Conservation (phyloP, 2,329 filamentous ascomycete species). For the Westerdykella aurantiaca region DNA sequence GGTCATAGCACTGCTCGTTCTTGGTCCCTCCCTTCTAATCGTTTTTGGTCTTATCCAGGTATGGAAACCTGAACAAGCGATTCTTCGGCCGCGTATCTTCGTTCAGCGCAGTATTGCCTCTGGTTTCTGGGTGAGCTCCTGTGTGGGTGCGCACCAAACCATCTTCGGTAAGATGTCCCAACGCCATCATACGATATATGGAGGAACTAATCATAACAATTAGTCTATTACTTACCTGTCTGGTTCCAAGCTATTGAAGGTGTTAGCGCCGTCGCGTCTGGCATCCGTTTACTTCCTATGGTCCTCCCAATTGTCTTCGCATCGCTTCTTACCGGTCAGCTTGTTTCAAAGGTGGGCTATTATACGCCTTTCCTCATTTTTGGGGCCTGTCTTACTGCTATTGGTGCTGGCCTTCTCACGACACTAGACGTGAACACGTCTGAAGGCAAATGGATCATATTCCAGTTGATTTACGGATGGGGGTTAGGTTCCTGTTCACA, state of each 20-base stretch:
- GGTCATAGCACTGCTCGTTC: conserved; percentile 43
- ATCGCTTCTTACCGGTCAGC: conserved; percentile 37
- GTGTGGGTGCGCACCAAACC: conserved; percentile 20
- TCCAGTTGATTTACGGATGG: conserved; percentile 26
- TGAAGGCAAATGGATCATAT: conserved; percentile 22
- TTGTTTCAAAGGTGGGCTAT: conserved; percentile 42
- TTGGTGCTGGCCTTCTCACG: conserved; percentile 29
- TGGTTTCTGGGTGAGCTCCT: conserved; percentile 22
- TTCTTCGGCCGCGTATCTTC: conserved; percentile 13
- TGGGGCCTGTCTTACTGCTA: conserved; percentile 39
- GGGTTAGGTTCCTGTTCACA: conserved; percentile 44
- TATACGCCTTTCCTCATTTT: conserved; percentile 47
- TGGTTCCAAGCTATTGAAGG: conserved; percentile 49
- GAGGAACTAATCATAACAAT: conserved; percentile 38
- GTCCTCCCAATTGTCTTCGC: conserved; percentile 43
- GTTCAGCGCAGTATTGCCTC: conserved; percentile 30
- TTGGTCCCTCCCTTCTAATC: conserved; percentile 40
- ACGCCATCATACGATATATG: conserved; percentile 29
- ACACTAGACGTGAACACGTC: conserved; percentile 11
- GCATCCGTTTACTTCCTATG: conserved; percentile 45
- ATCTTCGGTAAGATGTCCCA: conserved; percentile 23
- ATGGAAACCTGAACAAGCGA: conserved; percentile 7
- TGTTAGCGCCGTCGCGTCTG: conserved; percentile 41
- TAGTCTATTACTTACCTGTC: conserved; percentile 43
- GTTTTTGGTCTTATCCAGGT: conserved; percentile 29